Base-by-base conservation (phyloP, 2,329 filamentous ascomycete genomes). In the Apiospora rasikravindrae region DNA sequence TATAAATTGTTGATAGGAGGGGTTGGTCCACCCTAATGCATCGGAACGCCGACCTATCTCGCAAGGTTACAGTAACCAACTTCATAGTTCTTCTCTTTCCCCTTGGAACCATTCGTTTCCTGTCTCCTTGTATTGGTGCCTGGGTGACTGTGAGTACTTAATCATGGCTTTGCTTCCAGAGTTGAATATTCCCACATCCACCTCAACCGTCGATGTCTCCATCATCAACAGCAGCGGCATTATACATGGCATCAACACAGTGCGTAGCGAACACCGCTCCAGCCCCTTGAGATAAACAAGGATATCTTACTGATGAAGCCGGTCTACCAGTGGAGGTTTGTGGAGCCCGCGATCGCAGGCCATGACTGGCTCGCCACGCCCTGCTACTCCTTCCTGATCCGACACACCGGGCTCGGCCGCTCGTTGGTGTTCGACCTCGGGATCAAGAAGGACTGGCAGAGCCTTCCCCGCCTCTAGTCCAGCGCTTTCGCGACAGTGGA, bases 161-260 rank as follows among this genome's bases (percentile, higher is more conserved):
- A 14, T 8, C 57, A 64, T 64, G 57, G 33, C 33, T 64, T 64
- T 14, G 14, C 76, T 71, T 44, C 79, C 77, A 16, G 73, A 80
- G 26, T 75, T 82, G 22, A 74, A 78, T n/a, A 81, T 83, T 57
- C 81, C 81, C 0, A 29, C 73, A 1, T 82, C 80, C 16, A 71
- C 75, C 3, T 75, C 78, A 44, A 81, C 77, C 1, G 80, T 82
- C 37, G 71, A 78, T 49, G 77, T 82, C 29, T 80, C 77, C 37
- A 81, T 82, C 74, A 78, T 82, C 70, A 74, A 82, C 73, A 80
- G 77, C 0, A 78, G 74, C 3, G 73, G 75, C 26, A 74, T 69
- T 0, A 71, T 82, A 5, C 75, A 69, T 4, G 80, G 77, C 14
- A 70, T 78, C 26, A 57, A 57, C 3, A 42, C 76, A 1, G 67